Evolutionary conservation across 805 yeast species (phyloP).

Genomic region (Schwanniomyces vanrijiae): DNA sequence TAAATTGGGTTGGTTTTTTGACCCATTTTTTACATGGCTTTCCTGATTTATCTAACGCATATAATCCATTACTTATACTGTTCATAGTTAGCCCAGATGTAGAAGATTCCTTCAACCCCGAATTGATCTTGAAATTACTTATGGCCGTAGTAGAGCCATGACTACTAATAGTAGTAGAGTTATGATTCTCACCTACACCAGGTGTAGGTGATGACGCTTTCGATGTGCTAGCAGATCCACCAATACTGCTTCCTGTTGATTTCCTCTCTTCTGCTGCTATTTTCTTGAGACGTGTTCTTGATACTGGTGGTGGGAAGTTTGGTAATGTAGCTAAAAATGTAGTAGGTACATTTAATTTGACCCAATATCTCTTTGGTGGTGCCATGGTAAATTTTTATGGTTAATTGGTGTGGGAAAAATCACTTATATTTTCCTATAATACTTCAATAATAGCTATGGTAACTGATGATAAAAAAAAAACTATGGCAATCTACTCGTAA

Average conservation of each 20-base stretch:
- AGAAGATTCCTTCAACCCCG: constrained; percentile 40
- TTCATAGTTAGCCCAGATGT: constrained; percentile 43
- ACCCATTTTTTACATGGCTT: constrained; percentile 34
- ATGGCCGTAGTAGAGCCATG: constrained; percentile 6
- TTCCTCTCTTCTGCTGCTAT: constrained; percentile 30
- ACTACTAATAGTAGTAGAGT: constrained; percentile 1
- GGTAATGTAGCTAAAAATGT: constrained; percentile 34
- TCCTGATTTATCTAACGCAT: constrained; percentile 36
- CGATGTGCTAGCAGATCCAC: constrained; percentile 9
- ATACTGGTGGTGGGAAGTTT: constrained; percentile 28
- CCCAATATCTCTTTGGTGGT: constrained; percentile 33
- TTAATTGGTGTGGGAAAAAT: background rate
- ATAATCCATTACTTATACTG: constrained; percentile 23
- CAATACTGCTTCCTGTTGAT: constrained; percentile 7
- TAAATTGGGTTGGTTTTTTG: constrained; percentile 33
- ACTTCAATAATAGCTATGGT: too few relatives aligned
- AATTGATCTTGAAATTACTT: constrained; percentile 26
- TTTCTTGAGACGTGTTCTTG: constrained; percentile 33
- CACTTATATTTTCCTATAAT: background rate
- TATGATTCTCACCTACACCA: constrained; percentile 8
- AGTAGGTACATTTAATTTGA: constrained; percentile 31
- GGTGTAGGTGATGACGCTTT: constrained; percentile 32
- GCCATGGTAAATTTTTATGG: constrained; percentile 21
- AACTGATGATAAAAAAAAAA: background rate
- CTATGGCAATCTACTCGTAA: background rate